Conservation (phyloP, 768 basidiomycete species). For the Psilocybe subaeruginosa region DNA sequence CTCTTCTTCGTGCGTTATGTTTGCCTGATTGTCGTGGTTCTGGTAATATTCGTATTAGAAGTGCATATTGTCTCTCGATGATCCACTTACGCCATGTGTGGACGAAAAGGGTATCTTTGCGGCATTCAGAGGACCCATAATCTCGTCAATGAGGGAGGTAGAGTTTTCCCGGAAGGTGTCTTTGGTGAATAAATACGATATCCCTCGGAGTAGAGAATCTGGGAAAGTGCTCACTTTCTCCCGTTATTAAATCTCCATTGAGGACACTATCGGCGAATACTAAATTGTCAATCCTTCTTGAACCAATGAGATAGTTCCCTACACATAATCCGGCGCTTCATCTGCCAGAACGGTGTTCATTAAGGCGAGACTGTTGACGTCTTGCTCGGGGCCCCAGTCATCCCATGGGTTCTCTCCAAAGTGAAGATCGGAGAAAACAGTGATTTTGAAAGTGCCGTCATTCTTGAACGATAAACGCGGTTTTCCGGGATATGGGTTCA, state of each 20-base stretch:
- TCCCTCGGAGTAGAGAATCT: background rate
- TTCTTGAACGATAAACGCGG: conserved; percentile 54
- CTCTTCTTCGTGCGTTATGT: conserved; percentile 72
- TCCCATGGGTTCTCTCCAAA: conserved; percentile 80
- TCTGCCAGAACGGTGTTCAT: conserved; percentile 57
- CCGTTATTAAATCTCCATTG: conserved; percentile 77
- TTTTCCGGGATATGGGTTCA: conserved; percentile 42
- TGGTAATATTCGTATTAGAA: conserved; percentile 22
- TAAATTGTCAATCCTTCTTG: background rate
- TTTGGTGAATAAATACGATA: conserved; percentile 20
- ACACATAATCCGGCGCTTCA: conserved; percentile 76
- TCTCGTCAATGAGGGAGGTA: conserved; percentile 64
- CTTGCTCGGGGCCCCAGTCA: conserved; percentile 67
- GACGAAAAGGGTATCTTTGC: conserved; percentile 67
- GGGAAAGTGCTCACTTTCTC: conserved; percentile 50
- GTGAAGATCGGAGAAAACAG: conserved; percentile 76
- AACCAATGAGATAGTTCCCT: conserved; percentile 19
- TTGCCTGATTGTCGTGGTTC: conserved; percentile 77
- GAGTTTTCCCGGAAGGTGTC: conserved; percentile 72
- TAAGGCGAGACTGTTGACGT: conserved; percentile 60
- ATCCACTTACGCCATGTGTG: conserved; percentile 60
- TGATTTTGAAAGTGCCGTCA: conserved; percentile 71
- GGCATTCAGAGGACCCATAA: conserved; percentile 61
- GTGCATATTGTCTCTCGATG: background rate
- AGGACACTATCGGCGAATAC: conserved; percentile 48